Percentiles rank a stretch among this genome's conserved stretches.
These are phyloP conservation scores for Telopea speciosissima DNA, from an alignment of 177 flowering plant species.

Conservation along the genomic window DNA sequence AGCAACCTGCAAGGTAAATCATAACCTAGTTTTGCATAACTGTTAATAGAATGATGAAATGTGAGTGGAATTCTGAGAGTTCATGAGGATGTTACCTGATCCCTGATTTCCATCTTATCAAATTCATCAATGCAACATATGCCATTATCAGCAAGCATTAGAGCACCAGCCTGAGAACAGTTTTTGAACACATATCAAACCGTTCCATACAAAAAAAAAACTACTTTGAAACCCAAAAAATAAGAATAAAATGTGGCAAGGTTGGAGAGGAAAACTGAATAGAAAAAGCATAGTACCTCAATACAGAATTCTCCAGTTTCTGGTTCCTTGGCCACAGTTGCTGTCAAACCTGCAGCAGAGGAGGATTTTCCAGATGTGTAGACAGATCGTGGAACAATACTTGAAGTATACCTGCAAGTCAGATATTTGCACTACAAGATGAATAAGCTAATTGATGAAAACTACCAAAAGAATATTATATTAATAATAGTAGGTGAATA, in stretches of 20 bases:
- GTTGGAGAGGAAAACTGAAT: too few species aligned
- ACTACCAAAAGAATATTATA: background rate
- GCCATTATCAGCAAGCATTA: constrained; percentile 98
- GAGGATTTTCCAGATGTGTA: constrained; percentile 98
- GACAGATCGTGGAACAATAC: constrained; percentile 88
- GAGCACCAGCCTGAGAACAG: constrained; percentile 79
- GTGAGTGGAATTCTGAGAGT: background rate
- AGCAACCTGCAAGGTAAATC: constrained; percentile 57
- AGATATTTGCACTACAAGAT: constrained; percentile 6
- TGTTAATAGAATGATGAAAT: background rate
- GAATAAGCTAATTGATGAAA: background rate
- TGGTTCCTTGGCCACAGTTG: constrained; percentile 97
- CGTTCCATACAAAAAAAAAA: background rate
- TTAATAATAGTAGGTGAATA: background rate
- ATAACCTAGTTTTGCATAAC: constrained; percentile 13
- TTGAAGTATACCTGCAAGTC: constrained; percentile 60
- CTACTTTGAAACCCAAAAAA: background rate
- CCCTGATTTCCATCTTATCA: constrained; percentile 94
- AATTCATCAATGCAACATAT: constrained; percentile 96
- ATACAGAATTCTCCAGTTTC: constrained; percentile 99
- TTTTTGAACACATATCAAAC: constrained; percentile 1
- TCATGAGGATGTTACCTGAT: constrained; percentile 51
- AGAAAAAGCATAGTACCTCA: constrained; percentile 49
- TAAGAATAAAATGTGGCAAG: background rate
- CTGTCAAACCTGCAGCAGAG: constrained; percentile 98